phyloP scores from a whole-genome alignment of 805 yeast species.

The Ogataea corticis region DNA sequence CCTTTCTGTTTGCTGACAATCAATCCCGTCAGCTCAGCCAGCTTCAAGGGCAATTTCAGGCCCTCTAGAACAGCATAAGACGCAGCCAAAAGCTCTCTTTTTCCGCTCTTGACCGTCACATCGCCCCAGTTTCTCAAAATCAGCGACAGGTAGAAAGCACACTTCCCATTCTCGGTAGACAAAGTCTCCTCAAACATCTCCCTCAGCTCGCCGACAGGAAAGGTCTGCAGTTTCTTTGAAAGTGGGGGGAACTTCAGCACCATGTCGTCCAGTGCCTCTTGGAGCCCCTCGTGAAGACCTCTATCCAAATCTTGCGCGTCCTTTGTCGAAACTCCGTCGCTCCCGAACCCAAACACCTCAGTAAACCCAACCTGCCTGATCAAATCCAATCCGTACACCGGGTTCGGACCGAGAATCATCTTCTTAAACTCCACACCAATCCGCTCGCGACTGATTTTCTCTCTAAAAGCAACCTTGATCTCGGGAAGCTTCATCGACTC shows the following conservation, averaged over 20 bases:
- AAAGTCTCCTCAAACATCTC: constrained; percentile 22
- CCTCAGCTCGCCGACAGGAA: constrained; percentile 5
- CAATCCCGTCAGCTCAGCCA: constrained; percentile 50
- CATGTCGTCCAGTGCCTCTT: constrained; percentile 21
- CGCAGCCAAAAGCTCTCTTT: constrained; percentile 39
- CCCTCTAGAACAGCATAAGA: constrained; percentile 66
- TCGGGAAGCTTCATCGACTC: constrained; percentile 62
- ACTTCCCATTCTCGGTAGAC: constrained; percentile 23
- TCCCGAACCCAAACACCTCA: constrained; percentile 54
- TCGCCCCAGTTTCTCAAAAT: constrained; percentile 52
- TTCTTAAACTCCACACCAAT: constrained; percentile 85
- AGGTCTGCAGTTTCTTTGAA: constrained; percentile 16
- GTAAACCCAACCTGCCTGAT: constrained; percentile 57
- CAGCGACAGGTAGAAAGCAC: constrained; percentile 46
- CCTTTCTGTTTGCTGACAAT: constrained; percentile 38
- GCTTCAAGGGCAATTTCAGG: constrained; percentile 59
- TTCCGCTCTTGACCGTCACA: constrained; percentile 30
- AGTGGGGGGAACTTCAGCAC: constrained; percentile 21
- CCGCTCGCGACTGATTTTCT: constrained; percentile 86
- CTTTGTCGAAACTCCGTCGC: constrained; percentile 10
- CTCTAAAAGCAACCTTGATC: constrained; percentile 57
- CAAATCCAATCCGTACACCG: constrained; percentile 61
- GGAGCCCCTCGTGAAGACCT: constrained; percentile 14
- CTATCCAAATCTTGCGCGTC: constrained; percentile 14
- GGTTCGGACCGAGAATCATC: constrained; percentile 63